Percentiles rank a stretch among this genome's conserved stretches.
Conservation (phyloP, 768 basidiomycete species). For the Termitomyces sp. region DNA sequence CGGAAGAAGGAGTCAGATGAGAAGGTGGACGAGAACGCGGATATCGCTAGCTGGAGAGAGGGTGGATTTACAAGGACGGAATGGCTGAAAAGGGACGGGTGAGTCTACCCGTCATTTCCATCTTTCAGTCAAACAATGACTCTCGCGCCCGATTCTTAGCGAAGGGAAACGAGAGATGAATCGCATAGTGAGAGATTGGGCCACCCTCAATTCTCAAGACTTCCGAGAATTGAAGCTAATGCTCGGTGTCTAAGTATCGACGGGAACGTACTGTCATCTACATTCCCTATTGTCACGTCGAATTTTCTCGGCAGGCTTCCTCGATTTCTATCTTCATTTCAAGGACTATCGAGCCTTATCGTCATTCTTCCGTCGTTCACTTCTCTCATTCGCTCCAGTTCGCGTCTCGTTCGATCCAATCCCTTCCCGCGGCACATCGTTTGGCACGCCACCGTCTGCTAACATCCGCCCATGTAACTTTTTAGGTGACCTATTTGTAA, state of each 20-base stretch:
- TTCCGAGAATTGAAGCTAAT: conserved; percentile 48
- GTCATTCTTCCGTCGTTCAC: conserved; percentile 4
- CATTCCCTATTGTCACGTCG: neutral
- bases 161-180: conserved; percentile 53
- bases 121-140: neutral
- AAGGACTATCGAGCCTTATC: conserved; percentile 4
- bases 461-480: conserved; percentile 11
- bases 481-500: conserved; percentile 2
- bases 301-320: neutral
- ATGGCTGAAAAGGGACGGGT: conserved; percentile 56
- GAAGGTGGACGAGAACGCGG: conserved; percentile 23
- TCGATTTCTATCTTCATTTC: conserved; percentile 5
- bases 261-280: neutral
- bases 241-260: conserved; percentile 41
- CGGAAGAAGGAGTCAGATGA: conserved; percentile 26
- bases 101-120: conserved; percentile 16
- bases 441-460: conserved; percentile 11
- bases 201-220: conserved; percentile 39
- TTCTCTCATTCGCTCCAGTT: conserved; percentile 1
- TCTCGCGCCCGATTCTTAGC: conserved; percentile 25
- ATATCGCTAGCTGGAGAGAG: conserved; percentile 45
- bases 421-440: conserved; percentile 11
- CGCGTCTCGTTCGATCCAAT: conserved; percentile 11
- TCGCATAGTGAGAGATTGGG: conserved; percentile 42
- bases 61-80: conserved; percentile 45